Base-by-base conservation (phyloP, 176 grass and related monocot genomes). In the Triticum timopheevii region DNA sequence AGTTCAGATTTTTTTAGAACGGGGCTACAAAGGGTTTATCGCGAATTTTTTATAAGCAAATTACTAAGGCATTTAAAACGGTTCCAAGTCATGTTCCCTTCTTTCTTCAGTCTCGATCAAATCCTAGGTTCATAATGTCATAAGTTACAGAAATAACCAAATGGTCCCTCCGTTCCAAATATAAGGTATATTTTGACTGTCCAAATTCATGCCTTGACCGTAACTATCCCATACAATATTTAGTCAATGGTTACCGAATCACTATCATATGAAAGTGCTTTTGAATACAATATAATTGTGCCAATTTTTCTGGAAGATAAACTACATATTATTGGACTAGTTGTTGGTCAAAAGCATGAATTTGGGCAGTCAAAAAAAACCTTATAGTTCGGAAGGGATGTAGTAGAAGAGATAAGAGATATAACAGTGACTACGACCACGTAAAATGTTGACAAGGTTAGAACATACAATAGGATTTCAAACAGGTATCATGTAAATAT, bases 81-180 rank as follows among this genome's bases (percentile, higher is more conserved):
- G 23, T 70, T 77, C 76, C 49, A 35, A 70, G 13, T 10, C 80
- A 61, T 22, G 8, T 78, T 59, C 13, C 27, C 61, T 76, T 87
- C 63, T 70, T 67, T 58, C 24, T 35, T 78, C 62, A 35, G 7
- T 8, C 61, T 80, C 0, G 10, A 73, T 80, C 13, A 75, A 12
- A 77, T 50, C 8, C 50, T 80, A 36, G 38, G 7, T 36, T 65
- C 65, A 65, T 54, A 56, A 13, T 5, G 33, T 24, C 45, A 67
- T 20, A 80, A 89, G 65, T 76, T 80, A 67, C 59, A 42, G n/a
- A 17, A 65, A 73, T 19, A 80, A 78, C 23, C 20, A 78, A 79
- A 36, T 76, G 45, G 23, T 56, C 50, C 50, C 16, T 56, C 50
- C 5, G 0, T 56, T 56, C 16, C 50, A 56, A 56, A 56, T 56